phyloP scores from a whole-genome alignment of 1,139 yeast genomes.

The Nakaseomyces glabratus region DNA sequence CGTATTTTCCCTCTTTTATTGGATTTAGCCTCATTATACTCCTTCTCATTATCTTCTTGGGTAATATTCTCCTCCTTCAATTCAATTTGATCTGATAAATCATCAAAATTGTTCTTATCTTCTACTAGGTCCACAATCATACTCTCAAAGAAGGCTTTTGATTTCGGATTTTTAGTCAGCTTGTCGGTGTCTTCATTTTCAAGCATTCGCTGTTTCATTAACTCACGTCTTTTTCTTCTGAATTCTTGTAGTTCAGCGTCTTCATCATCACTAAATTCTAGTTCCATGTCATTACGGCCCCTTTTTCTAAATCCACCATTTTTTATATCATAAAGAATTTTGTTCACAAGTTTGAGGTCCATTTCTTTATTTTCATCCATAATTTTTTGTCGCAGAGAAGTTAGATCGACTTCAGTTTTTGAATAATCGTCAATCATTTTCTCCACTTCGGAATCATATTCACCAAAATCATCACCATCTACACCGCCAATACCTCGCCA shows the following conservation, averaged over 20 bases:
- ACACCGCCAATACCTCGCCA: conserved; percentile 86
- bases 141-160: conserved; percentile 66
- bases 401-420: conserved; percentile 49
- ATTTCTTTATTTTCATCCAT: conserved; percentile 60
- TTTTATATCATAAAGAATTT: conserved; percentile 70
- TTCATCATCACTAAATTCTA: conserved; percentile 58
- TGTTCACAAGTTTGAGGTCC: conserved; percentile 65
- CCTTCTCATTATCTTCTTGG: conserved; percentile 5
- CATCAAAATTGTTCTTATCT: no score
- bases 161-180: conserved; percentile 46
- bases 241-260: conserved; percentile 46
- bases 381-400: conserved; percentile 50
- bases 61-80: conserved; percentile 11
- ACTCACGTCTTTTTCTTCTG: conserved; percentile 41
- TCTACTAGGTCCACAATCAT: conserved; percentile 55
- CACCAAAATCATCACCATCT: conserved; percentile 62
- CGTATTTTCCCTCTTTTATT: conserved; percentile 26
- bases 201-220: conserved; percentile 47
- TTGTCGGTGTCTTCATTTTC: conserved; percentile 42
- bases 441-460: conserved; percentile 70
- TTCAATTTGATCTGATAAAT: conserved; percentile 18
- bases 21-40: conserved; percentile 9
- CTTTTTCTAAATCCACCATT: conserved; percentile 72
- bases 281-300: conserved; percentile 46
- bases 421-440: conserved; percentile 70